These are phyloP conservation scores for Ophiostoma novo-ulmi DNA, from an alignment of 2,329 filamentous ascomycete genomes.

Conservation along the genomic window DNA sequence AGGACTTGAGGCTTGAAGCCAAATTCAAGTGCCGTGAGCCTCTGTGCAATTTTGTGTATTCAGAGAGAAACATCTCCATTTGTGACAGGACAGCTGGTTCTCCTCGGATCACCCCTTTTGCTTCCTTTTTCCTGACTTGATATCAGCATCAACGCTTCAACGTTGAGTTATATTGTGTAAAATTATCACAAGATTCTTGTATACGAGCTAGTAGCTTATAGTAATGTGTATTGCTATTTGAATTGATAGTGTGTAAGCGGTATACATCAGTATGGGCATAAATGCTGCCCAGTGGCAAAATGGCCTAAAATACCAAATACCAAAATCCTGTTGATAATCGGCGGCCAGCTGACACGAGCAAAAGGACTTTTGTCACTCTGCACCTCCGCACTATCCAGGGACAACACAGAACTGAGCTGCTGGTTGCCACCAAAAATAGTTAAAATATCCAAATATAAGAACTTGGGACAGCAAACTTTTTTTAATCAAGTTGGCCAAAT, in stretches of 20 bases:
- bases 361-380: background rate
- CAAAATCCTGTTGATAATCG: background rate
- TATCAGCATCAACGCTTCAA: background rate
- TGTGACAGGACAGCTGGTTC: background rate
- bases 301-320: background rate
- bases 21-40: background rate
- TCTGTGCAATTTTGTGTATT: background rate
- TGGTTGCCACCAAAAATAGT: background rate
- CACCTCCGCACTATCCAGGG: background rate
- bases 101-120: background rate
- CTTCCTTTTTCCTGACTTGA: background rate
- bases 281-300: background rate
- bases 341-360: background rate
- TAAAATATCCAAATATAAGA: background rate
- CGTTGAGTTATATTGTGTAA: background rate
- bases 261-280: background rate
- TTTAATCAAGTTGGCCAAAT: background rate
- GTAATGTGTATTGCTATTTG: background rate
- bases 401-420: background rate
- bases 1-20: background rate
- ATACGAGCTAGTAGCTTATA: background rate
- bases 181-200: background rate
- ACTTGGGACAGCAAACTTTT: background rate
- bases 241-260: background rate
- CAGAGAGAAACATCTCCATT: background rate